Conservation (phyloP, 2,329 filamentous ascomycete species). For the Pseudocercospora fijiensis region DNA sequence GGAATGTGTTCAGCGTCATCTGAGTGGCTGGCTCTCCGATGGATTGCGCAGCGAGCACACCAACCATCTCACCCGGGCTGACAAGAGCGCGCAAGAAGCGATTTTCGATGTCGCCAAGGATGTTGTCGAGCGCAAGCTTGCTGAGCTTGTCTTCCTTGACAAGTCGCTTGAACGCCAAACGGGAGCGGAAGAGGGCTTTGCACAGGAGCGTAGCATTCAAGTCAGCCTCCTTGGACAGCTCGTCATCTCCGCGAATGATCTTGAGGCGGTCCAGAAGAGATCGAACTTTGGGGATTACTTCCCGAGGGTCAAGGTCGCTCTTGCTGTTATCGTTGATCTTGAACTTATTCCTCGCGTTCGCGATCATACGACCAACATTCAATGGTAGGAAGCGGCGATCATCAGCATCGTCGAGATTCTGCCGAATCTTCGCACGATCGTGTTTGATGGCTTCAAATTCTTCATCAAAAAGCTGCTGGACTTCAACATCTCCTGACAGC, state of each 20-base stretch:
- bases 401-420: constrained; percentile 69
- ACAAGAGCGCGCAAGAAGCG: constrained; percentile 84
- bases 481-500: constrained; percentile 80
- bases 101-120: constrained; percentile 85
- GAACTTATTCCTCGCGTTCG: constrained; percentile 86
- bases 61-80: constrained; percentile 96
- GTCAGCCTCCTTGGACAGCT: constrained; percentile 82
- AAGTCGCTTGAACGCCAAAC: constrained; percentile 88
- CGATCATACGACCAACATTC: constrained; percentile 86
- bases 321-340: constrained; percentile 80
- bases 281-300: constrained; percentile 78
- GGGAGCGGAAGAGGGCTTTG: constrained; percentile 86
- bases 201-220: constrained; percentile 84
- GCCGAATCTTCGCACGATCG: constrained; percentile 76
- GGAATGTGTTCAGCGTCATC: constrained; percentile 99
- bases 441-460: constrained; percentile 77
- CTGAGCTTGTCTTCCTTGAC: constrained; percentile 82
- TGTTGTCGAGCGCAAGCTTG: constrained; percentile 87
- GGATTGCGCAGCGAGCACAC: constrained; percentile 93
- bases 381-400: constrained; percentile 88
- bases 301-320: constrained; percentile 84
- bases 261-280: constrained; percentile 73
- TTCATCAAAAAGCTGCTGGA: constrained; percentile 80
- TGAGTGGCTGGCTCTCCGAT: constrained; percentile 98
- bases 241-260: constrained; percentile 81